Evolutionary conservation across 2,329 filamentous ascomycete genomes (phyloP).

Genomic region (Alternaria arborescens): DNA sequence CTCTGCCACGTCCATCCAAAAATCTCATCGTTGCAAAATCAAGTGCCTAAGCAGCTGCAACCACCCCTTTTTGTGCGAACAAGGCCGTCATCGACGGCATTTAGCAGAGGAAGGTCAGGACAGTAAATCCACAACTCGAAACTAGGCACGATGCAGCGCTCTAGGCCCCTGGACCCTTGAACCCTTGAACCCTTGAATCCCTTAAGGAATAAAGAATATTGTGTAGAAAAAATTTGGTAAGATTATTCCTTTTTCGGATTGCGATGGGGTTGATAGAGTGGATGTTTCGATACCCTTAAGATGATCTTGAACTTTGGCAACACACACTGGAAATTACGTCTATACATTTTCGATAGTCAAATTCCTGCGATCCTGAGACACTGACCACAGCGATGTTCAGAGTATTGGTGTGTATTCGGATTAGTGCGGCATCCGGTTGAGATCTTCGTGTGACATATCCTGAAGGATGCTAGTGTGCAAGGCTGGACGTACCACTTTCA

Average conservation of each 20-base stretch:
- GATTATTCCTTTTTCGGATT: neutral
- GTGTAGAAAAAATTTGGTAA: neutral
- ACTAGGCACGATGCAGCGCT: neutral
- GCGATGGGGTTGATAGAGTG: neutral
- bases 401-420: neutral
- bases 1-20: neutral
- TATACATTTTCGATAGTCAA: neutral
- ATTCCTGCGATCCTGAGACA: neutral
- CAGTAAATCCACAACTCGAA: neutral
- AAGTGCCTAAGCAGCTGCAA: neutral
- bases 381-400: neutral
- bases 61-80: neutral
- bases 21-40: neutral
- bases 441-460: neutral
- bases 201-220: neutral
- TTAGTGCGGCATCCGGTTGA: neutral
- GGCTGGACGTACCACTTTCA: neutral
- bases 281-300: neutral
- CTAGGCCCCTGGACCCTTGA: neutral
- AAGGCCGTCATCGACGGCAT: neutral
- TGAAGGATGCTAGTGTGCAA: neutral
- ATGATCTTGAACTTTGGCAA: neutral
- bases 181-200: neutral
- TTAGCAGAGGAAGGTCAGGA: neutral
- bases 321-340: neutral